phyloP scores from a whole-genome alignment of 805 yeast species.

The Blastobotrys peoriensis region DNA sequence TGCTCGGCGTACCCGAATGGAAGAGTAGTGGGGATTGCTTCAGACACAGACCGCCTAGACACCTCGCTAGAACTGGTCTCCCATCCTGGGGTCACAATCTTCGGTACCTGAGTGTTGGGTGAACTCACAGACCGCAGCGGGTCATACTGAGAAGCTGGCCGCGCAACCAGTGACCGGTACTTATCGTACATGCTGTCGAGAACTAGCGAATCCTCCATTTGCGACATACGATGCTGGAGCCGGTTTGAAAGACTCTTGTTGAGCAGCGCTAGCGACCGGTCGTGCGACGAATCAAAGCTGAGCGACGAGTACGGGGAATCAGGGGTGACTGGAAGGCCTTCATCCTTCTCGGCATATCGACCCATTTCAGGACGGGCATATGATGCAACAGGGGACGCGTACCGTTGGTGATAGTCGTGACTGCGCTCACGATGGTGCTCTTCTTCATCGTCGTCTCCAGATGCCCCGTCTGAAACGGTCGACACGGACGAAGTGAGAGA shows the following conservation, averaged over 20 bases:
- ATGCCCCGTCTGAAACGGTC: not conserved
- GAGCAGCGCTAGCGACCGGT: not conserved
- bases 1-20: not conserved
- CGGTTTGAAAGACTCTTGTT: not conserved
- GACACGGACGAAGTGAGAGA: not conserved
- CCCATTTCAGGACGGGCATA: too few species aligned
- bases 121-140: not conserved
- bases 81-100: not conserved
- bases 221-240: not conserved
- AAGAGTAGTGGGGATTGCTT: not conserved
- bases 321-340: not conserved
- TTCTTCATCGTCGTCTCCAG: not conserved
- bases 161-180: not conserved
- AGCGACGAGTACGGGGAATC: not conserved
- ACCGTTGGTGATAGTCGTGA: not conserved
- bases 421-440: not conserved
- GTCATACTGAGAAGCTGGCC: not conserved
- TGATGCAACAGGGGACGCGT: too few species aligned
- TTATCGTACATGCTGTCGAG: not conserved
- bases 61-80: not conserved
- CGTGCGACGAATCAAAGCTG: not conserved
- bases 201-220: not conserved
- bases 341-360: too few species aligned
- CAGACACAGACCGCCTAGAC: not conserved
- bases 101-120: not conserved